phyloP scores from a whole-genome alignment of 2,329 filamentous ascomycete genomes.

The Didymellaceae sp. region DNA sequence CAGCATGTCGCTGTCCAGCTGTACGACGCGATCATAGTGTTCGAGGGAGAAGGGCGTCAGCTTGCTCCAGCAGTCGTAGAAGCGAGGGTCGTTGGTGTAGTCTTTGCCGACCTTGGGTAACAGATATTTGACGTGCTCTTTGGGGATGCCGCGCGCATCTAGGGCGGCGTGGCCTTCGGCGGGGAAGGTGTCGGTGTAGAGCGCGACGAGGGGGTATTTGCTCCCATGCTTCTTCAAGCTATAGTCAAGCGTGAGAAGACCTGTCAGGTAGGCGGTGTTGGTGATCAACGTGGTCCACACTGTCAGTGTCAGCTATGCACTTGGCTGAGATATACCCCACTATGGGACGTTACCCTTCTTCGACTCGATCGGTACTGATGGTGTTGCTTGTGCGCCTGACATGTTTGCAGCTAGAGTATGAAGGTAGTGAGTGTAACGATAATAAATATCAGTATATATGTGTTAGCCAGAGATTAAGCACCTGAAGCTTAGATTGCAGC shows the following conservation, averaged over 20 bases:
- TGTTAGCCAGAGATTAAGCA: conserved; percentile 3
- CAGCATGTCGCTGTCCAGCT: conserved; percentile 89
- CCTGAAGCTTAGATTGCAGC: not conserved
- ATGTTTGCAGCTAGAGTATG: conserved; percentile 2
- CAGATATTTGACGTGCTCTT: conserved; percentile 74
- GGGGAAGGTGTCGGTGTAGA: conserved; percentile 82
- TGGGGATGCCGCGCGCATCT: conserved; percentile 70
- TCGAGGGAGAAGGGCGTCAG: conserved; percentile 77
- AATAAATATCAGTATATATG: not conserved
- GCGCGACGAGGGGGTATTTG: conserved; percentile 78
- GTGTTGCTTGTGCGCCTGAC: conserved; percentile 22
- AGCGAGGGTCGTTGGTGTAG: conserved; percentile 79
- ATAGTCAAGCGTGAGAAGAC: conserved; percentile 80
- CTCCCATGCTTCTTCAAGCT: conserved; percentile 71
- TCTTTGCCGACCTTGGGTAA: conserved; percentile 69
- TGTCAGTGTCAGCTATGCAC: conserved; percentile 43
- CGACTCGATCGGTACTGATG: conserved; percentile 37
- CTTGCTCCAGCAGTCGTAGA: conserved; percentile 92
- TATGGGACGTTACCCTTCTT: conserved; percentile 45
- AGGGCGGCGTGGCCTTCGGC: conserved; percentile 72
- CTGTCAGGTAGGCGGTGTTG: conserved; percentile 80
- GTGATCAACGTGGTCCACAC: conserved; percentile 91
- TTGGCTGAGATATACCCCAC: conserved; percentile 4
- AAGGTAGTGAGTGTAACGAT: not conserved
- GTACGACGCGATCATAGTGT: conserved; percentile 80